phyloP scores from a whole-genome alignment of 2,329 filamentous ascomycete species.

The Stachybotrys elegans region DNA sequence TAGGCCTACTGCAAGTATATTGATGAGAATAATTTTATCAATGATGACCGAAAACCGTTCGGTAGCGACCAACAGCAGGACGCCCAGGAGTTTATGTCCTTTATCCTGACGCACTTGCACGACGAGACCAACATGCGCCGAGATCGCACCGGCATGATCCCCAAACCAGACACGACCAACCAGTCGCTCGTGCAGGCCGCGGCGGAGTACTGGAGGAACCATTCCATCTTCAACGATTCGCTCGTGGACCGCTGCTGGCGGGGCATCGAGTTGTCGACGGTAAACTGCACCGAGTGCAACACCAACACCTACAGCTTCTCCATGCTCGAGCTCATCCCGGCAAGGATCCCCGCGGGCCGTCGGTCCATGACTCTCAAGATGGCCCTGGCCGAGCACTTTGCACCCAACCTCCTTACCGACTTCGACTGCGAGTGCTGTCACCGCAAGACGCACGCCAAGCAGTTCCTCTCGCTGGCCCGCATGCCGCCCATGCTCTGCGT shows the following conservation, averaged over 20 bases:
- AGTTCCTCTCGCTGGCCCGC: conserved; percentile 69
- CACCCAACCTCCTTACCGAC: conserved; percentile 61
- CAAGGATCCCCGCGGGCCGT: conserved; percentile 29
- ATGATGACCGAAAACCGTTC: conserved; percentile 48
- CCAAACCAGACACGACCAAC: conserved; percentile 25
- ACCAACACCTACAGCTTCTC: conserved; percentile 42
- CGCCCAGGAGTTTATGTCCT: conserved; percentile 82
- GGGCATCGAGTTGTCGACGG: conserved; percentile 66
- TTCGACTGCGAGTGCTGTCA: conserved; percentile 75
- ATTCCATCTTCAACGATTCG: conserved; percentile 65
- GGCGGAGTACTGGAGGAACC: conserved; percentile 67
- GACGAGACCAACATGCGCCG: conserved; percentile 71
- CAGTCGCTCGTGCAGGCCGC: conserved; percentile 50
- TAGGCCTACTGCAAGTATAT: too few species aligned
- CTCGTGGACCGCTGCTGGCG: conserved; percentile 77
- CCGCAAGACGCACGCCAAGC: conserved; percentile 59
- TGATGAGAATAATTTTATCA: too few species aligned
- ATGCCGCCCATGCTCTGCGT: conserved; percentile 76
- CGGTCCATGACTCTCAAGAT: conserved; percentile 46
- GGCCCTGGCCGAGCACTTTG: conserved; percentile 65
- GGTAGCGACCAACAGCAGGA: conserved; percentile 80
- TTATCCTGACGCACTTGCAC: conserved; percentile 74
- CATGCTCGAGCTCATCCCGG: conserved; percentile 49
- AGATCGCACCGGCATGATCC: conserved; percentile 31
- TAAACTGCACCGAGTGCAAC: conserved; percentile 59